phyloP scores from a whole-genome alignment of 495 filamentous ascomycete genomes.

The Penicillium bialowiezense region DNA sequence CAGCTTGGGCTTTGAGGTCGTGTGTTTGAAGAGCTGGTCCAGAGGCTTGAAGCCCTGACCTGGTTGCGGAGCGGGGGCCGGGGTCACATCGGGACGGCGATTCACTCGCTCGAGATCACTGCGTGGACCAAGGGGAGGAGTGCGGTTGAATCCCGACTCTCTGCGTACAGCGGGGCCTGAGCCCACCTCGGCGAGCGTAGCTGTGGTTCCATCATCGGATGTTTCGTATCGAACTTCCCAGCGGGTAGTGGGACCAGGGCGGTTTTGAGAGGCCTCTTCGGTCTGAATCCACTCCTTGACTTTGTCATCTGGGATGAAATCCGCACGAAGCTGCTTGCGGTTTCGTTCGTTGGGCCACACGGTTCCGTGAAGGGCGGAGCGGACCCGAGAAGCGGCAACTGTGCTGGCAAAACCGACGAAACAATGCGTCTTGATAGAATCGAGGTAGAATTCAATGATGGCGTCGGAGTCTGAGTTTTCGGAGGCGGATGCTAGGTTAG shows the following conservation, averaged over 20 bases:
- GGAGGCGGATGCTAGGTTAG: conserved; percentile 61
- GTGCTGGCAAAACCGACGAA: conserved; percentile 68
- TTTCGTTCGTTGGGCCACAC: conserved; percentile 87
- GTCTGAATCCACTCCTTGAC: conserved; percentile 70
- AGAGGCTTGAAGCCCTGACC: conserved; percentile 56
- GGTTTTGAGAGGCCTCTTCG: conserved; percentile 54
- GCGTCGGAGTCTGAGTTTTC: conserved; percentile 47
- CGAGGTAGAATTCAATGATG: conserved; percentile 71
- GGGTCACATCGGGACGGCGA: conserved; percentile 22
- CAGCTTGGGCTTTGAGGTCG: conserved; percentile 64
- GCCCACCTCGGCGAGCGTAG: conserved; percentile 52
- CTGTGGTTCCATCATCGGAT: conserved; percentile 55
- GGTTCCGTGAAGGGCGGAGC: conserved; percentile 69
- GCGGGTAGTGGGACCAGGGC: conserved; percentile 48
- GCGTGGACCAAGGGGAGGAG: conserved; percentile 34
- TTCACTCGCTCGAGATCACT: conserved; percentile 23
- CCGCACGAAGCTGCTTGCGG: conserved; percentile 81
- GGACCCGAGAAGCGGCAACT: conserved; percentile 73
- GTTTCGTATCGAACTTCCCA: conserved; percentile 72
- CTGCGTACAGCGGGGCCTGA: conserved; percentile 21
- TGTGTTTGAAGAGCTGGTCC: conserved; percentile 62
- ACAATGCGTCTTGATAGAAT: conserved; percentile 83
- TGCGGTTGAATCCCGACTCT: conserved; percentile 31
- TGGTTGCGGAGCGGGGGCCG: conserved; percentile 19
- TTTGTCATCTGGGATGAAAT: conserved; percentile 80